Conservation (phyloP, 108 stramenopile genomes). For the Epithemia pelagica region DNA sequence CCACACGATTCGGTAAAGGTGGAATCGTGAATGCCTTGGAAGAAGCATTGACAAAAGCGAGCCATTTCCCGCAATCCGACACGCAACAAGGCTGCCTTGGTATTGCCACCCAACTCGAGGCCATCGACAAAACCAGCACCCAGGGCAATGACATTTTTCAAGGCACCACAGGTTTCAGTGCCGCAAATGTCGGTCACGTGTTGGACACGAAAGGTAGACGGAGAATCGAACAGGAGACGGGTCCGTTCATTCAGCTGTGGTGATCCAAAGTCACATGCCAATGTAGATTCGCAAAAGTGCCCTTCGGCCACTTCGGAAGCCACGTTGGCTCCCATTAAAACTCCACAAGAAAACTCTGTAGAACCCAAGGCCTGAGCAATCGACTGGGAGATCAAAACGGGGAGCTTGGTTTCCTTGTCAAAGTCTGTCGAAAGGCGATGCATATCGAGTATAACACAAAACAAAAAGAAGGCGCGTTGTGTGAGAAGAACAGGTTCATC, state of each 20-base stretch:
- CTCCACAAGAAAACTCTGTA: conserved; percentile 72
- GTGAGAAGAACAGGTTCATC: conserved; percentile 1
- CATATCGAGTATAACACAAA: not conserved
- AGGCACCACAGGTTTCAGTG: conserved; percentile 92
- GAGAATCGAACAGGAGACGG: conserved; percentile 73
- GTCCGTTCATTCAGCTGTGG: conserved; percentile 55
- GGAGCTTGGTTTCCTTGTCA: conserved; percentile 44
- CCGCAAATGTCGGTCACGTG: conserved; percentile 83
- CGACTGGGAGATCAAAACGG: conserved; percentile 65
- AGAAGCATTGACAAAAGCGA: conserved; percentile 83
- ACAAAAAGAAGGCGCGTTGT: not conserved
- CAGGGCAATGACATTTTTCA: conserved; percentile 96
- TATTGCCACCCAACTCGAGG: conserved; percentile 73
- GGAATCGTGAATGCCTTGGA: conserved; percentile 57
- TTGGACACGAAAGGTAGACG: conserved; percentile 74
- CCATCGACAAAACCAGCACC: conserved; percentile 97
- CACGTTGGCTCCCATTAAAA: conserved; percentile 98
- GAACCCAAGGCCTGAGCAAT: conserved; percentile 75
- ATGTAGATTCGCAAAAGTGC: conserved; percentile 92
- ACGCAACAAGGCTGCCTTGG: conserved; percentile 94
- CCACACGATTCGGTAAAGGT: conserved; percentile 94
- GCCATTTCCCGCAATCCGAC: conserved; percentile 89
- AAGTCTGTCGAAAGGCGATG: conserved; percentile 42
- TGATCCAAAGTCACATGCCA: conserved; percentile 80
- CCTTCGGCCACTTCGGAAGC: conserved; percentile 90